Base-by-base conservation (phyloP, 1,284 basidiomycete species). In the Irpex sp. region DNA sequence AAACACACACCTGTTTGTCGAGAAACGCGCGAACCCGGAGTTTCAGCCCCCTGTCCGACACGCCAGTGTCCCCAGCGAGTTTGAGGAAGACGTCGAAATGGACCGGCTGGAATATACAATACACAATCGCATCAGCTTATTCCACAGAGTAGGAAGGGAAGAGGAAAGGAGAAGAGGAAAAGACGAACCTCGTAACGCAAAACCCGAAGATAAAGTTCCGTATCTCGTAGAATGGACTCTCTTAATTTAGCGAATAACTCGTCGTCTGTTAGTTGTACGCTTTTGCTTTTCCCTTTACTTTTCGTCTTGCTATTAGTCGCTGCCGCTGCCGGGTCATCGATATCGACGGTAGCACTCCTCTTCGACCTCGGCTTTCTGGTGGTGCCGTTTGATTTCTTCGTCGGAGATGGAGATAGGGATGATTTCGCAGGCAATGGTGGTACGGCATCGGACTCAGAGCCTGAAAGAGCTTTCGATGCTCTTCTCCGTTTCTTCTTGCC, bases 131-230 rank as follows among this genome's bases (percentile, higher is more conserved):
- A 23, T 51, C 48, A 51, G 48, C 19, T 14, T 10, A 16, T 18
- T n/a, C n/a, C n/a, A n/a, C n/a, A n/a, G n/a, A n/a, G n/a, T n/a
- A n/a, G n/a, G n/a, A n/a, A n/a, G n/a, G n/a, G n/a, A n/a, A n/a
- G n/a, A n/a, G n/a, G n/a, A n/a, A n/a, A n/a, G n/a, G n/a, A n/a
- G n/a, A n/a, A n/a, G n/a, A n/a, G 18, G 42, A 2, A 49, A 16
- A 49, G 18, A 23, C 48, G 14, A 65, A 84, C 87, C 77, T 90
- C 86, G 67, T 84, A 88, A 28, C 85, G 82, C 64, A 88, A 69
- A 62, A 88, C 79, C 53, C 81, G 79, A 23, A 78, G 70, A 69
- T 87, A 77, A 12, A 89, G 71, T 52, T 71, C 71, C 16, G 68
- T 70, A 69, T 88, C 77, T 48, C 71, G 65, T 10, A 77, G 55